These are phyloP conservation scores for Cystofilobasidium bisporidii DNA, from an alignment of 768 basidiomycete genomes.

Conservation along the genomic window DNA sequence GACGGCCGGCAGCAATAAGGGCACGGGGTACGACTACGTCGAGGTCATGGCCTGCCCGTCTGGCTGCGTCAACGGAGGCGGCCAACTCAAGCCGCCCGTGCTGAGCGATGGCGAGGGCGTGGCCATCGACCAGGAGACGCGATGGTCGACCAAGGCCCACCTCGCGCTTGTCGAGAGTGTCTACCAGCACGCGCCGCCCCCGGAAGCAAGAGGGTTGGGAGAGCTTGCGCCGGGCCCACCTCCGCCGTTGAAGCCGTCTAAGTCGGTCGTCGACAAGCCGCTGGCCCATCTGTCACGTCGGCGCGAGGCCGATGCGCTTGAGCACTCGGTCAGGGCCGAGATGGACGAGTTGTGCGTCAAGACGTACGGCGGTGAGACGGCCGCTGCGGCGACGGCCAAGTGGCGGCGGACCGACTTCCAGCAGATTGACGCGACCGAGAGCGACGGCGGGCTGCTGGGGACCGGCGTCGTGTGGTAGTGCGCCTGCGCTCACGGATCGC, in stretches of 20 bases:
- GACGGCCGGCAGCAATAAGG: slow-evolving; percentile 42
- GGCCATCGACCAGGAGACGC: slow-evolving; percentile 45
- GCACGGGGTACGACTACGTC: slow-evolving; percentile 67
- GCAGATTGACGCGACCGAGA: slow-evolving; percentile 15
- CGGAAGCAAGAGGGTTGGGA: too few species aligned
- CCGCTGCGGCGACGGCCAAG: not conserved
- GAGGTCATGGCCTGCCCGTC: slow-evolving; percentile 99
- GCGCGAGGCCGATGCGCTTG: slow-evolving; percentile 7
- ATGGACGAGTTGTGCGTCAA: not conserved
- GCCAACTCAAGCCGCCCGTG: slow-evolving; percentile 50
- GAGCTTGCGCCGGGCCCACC: not conserved
- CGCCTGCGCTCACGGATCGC: too few species aligned
- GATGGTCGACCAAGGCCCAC: slow-evolving; percentile 80
- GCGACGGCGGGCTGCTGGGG: slow-evolving; percentile 20
- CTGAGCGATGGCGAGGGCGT: slow-evolving; percentile 8
- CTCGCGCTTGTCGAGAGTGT: slow-evolving; percentile 65
- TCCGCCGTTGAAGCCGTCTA: not conserved
- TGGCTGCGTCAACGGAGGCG: slow-evolving; percentile 95
- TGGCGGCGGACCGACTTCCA: slow-evolving; percentile 22
- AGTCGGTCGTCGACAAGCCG: not conserved
- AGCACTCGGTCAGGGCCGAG: slow-evolving; percentile 18
- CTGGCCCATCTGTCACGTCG: not conserved
- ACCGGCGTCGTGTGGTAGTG: slow-evolving; percentile 25
- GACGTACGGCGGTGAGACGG: too few species aligned
- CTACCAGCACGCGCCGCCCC: slow-evolving; percentile 53